phyloP scores from a whole-genome alignment of 2,329 filamentous ascomycete genomes.

The Blumeria graminis region DNA sequence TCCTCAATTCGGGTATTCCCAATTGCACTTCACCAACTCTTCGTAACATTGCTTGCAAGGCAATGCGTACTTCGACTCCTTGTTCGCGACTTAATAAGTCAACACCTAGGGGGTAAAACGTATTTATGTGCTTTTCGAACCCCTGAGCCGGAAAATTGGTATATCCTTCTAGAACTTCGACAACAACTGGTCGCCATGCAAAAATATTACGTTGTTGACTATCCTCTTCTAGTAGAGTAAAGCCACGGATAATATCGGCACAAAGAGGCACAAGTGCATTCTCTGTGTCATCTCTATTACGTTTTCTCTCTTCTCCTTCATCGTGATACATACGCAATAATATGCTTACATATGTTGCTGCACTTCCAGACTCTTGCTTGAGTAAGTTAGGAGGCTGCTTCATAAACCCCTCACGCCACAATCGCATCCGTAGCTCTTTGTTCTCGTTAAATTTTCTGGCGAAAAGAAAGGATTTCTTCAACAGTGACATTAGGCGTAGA shows the following conservation, averaged over 20 bases:
- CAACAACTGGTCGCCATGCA: slow-evolving; percentile 90
- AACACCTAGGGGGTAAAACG: slow-evolving; percentile 69
- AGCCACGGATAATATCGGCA: slow-evolving; percentile 75
- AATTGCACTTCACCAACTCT: slow-evolving; percentile 59
- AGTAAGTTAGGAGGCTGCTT: slow-evolving; percentile 93
- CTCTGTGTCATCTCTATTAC: slow-evolving; percentile 64
- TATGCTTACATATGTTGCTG: slow-evolving; percentile 87
- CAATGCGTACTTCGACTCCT: slow-evolving; percentile 50
- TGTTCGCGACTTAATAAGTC: slow-evolving; percentile 67
- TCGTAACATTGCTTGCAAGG: slow-evolving; percentile 53
- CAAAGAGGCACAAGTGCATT: slow-evolving; percentile 81
- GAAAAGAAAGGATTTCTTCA: slow-evolving; percentile 93
- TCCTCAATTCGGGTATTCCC: slow-evolving; percentile 16
- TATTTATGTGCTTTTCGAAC: slow-evolving; percentile 55
- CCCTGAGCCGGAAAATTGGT: slow-evolving; percentile 56
- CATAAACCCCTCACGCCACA: slow-evolving; percentile 99
- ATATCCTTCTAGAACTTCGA: slow-evolving; percentile 88
- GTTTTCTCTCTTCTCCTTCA: slow-evolving; percentile 55
- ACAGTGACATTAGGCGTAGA: slow-evolving; percentile 69
- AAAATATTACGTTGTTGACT: slow-evolving; percentile 92
- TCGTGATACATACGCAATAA: slow-evolving; percentile 95
- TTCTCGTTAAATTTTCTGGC: slow-evolving; percentile 95
- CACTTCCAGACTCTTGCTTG: slow-evolving; percentile 85
- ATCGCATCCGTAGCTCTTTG: slow-evolving; percentile 75
- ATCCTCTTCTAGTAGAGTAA: slow-evolving; percentile 73